Evolutionary conservation across 768 basidiomycete species (phyloP).

Genomic region (Russula foetens): DNA sequence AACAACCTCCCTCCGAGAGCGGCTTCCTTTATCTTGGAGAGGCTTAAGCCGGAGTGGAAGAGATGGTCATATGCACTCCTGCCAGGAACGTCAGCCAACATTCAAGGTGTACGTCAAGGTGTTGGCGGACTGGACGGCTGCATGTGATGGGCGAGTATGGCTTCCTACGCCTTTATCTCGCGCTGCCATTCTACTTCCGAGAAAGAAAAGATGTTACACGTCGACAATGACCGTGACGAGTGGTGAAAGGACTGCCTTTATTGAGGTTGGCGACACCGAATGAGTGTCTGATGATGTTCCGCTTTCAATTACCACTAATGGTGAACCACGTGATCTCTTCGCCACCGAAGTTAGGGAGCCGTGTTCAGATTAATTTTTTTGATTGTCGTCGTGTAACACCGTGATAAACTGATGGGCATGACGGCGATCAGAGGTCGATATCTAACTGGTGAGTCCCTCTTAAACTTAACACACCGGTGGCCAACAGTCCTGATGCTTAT

Average conservation of each 20-base stretch:
- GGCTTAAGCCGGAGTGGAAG: constrained; percentile 44
- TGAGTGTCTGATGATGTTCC: too few species aligned
- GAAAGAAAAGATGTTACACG: constrained; percentile 10
- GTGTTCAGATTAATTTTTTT: too few species aligned
- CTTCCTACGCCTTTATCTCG: background rate
- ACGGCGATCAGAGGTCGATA: background rate
- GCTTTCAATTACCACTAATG: too few species aligned
- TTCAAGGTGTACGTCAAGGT: background rate
- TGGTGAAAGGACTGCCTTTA: too few species aligned
- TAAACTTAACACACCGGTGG: background rate
- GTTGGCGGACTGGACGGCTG: constrained; percentile 6
- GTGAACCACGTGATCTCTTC: background rate
- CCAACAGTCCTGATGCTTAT: background rate
- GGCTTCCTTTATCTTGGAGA: constrained; percentile 61
- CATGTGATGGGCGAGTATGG: constrained; percentile 4
- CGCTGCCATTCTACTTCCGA: constrained; percentile 4
- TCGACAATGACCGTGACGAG: constrained; percentile 18
- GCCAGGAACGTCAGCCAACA: constrained; percentile 1
- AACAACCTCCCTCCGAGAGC: constrained; percentile 56
- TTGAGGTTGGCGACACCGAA: too few species aligned
- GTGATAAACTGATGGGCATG: too few species aligned
- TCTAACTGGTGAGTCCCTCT: background rate
- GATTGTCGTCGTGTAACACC: too few species aligned
- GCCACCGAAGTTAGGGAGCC: too few species aligned
- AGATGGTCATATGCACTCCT: constrained; percentile 38